A percentile compares a stretch with the other conserved stretches of the same genome.
Conservation (phyloP, 2,329 filamentous ascomycete genomes). For the Orbilia blumenaviensis region DNA sequence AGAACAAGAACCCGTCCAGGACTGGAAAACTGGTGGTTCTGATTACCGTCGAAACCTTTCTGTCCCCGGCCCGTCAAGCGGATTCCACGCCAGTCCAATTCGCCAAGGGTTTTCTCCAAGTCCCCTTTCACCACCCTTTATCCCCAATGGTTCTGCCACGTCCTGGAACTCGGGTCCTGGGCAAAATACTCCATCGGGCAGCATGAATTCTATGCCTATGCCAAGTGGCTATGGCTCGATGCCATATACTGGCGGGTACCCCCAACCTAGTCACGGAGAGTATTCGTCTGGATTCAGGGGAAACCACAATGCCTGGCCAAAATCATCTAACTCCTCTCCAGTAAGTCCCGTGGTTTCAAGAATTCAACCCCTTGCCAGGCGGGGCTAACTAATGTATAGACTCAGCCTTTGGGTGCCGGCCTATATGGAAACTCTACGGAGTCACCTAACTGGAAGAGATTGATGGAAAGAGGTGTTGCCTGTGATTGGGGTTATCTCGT, state of each 20-base stretch:
- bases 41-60: constrained; percentile 30
- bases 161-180: constrained; percentile 34
- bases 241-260: constrained; percentile 19
- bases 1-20: constrained; percentile 23
- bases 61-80: background rate
- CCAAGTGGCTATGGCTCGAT: constrained; percentile 14
- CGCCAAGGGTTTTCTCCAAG: constrained; percentile 44
- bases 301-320: constrained; percentile 20
- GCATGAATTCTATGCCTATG: constrained; percentile 14
- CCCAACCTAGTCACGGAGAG: constrained; percentile 21
- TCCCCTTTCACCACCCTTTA: constrained; percentile 40
- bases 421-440: constrained; percentile 44
- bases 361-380: background rate
- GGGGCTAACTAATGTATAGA: background rate
- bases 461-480: constrained; percentile 54
- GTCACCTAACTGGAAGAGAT: constrained; percentile 51
- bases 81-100: constrained; percentile 4
- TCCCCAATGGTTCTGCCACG: constrained; percentile 26
- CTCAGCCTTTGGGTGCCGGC: constrained; percentile 24
- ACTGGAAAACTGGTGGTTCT: constrained; percentile 29
- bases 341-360: constrained; percentile 5
- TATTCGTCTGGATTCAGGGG: constrained; percentile 32
- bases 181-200: constrained; percentile 23
- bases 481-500: constrained; percentile 99
- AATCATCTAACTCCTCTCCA: constrained; percentile 20